Base-by-base conservation (phyloP, 2,329 filamentous ascomycete genomes). In the Fusarium sp. region DNA sequence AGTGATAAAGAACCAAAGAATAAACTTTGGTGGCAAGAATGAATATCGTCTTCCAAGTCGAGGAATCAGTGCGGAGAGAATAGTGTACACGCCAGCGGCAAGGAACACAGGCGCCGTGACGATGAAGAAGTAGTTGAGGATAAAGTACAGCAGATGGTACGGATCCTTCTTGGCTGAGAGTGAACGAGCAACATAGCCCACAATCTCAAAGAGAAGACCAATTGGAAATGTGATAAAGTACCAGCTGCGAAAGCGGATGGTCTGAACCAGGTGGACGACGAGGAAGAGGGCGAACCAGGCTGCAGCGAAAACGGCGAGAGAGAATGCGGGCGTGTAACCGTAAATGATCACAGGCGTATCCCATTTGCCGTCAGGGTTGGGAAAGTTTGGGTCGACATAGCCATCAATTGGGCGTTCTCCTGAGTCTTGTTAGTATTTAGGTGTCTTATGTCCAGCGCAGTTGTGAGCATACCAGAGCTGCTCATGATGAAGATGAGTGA, bases 71-170 rank as follows among this genome's bases (percentile, higher is more conserved):
- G 85, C 82, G 1, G 84, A 86, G 12, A 90, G 81, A 52, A 88
- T 81, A n/a, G 86, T 86, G 81, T 89, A 90, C 56, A 89, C 86
- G 0, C 85, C 84, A 0, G 88, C 88, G 22, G 86, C 84, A 79
- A 89, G 85, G 75, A 90, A 88, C 42, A 90, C 88, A 3, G 88
- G 88, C 0, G 88, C 88, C 0, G 87, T 86, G 68, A 90, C 88
- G 78, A 90, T 89, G 82, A 89, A 89, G 82, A 90, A 90, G 81
- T 89, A 90, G 76, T 89, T 87, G 51, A 88, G 80, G 44, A 90
- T 87, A 72, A 90, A 90, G 81, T 85, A 89, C 42, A 85, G 79
- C 22, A 89, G 82, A 68, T 85, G 82, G 78, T 89, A 89, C 0
- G 88, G 88, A 68, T 89, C 83, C 50, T 84, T 80, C 71, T 84